A percentile compares a stretch with the other conserved stretches of the same genome.
Conservation (phyloP, 2,329 filamentous ascomycete genomes). For the Biscogniauxia marginata region DNA sequence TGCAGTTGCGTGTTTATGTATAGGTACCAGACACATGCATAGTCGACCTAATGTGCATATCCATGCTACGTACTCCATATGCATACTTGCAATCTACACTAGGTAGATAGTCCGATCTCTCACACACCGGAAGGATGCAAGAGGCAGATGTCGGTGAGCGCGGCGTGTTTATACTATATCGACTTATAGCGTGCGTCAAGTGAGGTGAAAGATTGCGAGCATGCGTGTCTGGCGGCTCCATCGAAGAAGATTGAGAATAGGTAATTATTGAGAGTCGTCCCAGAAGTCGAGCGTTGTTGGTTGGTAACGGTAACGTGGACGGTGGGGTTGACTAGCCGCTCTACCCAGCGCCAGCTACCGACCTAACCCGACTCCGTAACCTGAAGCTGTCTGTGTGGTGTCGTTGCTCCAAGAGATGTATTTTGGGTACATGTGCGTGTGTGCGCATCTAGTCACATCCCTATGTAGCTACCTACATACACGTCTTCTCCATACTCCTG, state of each 20-base stretch:
- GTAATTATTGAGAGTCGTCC: conserved; percentile 17
- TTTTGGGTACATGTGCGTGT: not conserved
- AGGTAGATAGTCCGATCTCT: not conserved
- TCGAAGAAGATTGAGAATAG: conserved; percentile 6
- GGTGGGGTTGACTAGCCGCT: conserved; percentile 11
- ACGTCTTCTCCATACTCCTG: conserved; percentile 1
- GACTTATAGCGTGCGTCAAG: not conserved
- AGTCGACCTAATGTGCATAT: no score
- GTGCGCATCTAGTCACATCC: not conserved
- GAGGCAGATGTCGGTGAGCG: not conserved
- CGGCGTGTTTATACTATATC: not conserved
- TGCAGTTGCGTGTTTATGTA: not conserved
- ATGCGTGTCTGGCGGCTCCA: not conserved
- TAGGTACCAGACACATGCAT: no score
- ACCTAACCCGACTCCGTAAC: no score
- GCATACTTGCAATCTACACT: no score
- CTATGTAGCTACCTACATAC: not conserved
- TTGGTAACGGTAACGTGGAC: conserved; percentile 6
- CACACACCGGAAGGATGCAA: not conserved
- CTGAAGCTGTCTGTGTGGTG: no score
- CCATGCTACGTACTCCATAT: no score
- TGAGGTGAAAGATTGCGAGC: no score
- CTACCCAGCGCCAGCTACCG: not conserved
- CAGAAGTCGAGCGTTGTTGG: conserved; percentile 15
- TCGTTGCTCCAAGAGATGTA: conserved; percentile 6